Percentiles rank a stretch among this genome's conserved stretches.
phyloP scores from a whole-genome alignment of 2,329 filamentous ascomycete genomes.

The Zelopaecilomyces penicillatus region DNA sequence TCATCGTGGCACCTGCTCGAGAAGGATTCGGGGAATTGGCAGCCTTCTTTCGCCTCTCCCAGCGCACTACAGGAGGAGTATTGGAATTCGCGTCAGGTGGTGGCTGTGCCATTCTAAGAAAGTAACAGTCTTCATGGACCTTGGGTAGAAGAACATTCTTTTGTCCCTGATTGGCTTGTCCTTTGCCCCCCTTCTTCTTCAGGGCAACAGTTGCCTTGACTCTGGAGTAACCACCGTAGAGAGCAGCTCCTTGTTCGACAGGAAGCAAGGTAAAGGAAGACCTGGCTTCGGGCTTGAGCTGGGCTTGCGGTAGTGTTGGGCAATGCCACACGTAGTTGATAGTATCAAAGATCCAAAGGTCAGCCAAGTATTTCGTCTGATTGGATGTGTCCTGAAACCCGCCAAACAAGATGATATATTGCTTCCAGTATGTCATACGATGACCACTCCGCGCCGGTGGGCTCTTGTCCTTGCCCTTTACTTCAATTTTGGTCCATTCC shows the following conservation, averaged over 20 bases:
- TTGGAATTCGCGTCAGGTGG: slow-evolving; percentile 55
- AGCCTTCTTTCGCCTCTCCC: slow-evolving; percentile 90
- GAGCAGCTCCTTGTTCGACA: slow-evolving; percentile 78
- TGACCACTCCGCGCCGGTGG: slow-evolving; percentile 86
- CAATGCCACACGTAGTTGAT: slow-evolving; percentile 76
- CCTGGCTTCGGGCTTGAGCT: slow-evolving; percentile 80
- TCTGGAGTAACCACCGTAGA: slow-evolving; percentile 90
- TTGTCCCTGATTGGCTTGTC: slow-evolving; percentile 50
- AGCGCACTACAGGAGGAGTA: slow-evolving; percentile 65
- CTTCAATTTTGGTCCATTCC: slow-evolving; percentile 88
- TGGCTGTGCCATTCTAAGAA: slow-evolving; percentile 71
- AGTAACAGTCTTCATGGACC: slow-evolving; percentile 93
- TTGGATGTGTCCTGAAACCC: slow-evolving; percentile 97
- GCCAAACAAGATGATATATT: slow-evolving; percentile 91
- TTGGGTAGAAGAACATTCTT: slow-evolving; percentile 75
- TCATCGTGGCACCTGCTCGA: slow-evolving; percentile 86
- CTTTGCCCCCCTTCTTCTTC: slow-evolving; percentile 52
- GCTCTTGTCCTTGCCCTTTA: slow-evolving; percentile 64
- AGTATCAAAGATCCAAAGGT: slow-evolving; percentile 95
- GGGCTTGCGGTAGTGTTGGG: slow-evolving; percentile 65
- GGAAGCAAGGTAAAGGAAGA: slow-evolving; percentile 90
- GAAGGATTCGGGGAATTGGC: slow-evolving; percentile 78
- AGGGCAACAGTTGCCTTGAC: slow-evolving; percentile 64
- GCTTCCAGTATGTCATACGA: slow-evolving; percentile 94
- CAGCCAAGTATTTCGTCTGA: slow-evolving; percentile 85